phyloP scores from a whole-genome alignment of 2,329 filamentous ascomycete genomes.

The Polytolypa hystricis region DNA sequence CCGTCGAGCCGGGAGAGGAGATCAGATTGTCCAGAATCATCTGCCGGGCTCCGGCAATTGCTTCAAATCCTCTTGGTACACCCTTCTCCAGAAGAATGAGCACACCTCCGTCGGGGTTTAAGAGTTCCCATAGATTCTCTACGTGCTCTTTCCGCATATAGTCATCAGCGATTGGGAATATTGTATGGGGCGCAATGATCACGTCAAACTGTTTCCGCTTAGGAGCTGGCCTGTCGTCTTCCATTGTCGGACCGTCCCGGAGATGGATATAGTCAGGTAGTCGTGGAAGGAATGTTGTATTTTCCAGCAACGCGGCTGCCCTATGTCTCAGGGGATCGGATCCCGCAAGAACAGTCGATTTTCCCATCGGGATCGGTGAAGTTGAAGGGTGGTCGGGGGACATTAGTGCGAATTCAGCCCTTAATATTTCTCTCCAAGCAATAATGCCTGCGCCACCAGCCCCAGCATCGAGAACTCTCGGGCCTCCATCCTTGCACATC shows the following conservation, averaged over 20 bases:
- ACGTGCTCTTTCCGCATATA: slow-evolving; percentile 67
- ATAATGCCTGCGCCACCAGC: slow-evolving; percentile 51
- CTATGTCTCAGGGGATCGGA: slow-evolving; percentile 65
- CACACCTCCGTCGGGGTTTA: slow-evolving; percentile 75
- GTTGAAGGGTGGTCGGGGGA: slow-evolving; percentile 32
- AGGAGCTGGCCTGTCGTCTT: slow-evolving; percentile 42
- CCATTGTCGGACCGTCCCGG: slow-evolving; percentile 45
- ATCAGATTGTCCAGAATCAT: slow-evolving; percentile 68
- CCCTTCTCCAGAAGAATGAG: slow-evolving; percentile 86
- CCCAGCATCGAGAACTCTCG: slow-evolving; percentile 50
- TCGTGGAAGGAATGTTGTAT: slow-evolving; percentile 85
- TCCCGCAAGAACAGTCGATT: slow-evolving; percentile 69
- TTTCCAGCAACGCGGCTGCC: slow-evolving; percentile 63
- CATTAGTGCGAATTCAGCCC: slow-evolving; percentile 70
- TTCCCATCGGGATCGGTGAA: slow-evolving; percentile 48
- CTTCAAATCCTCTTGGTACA: slow-evolving; percentile 82
- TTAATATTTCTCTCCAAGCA: slow-evolving; percentile 58
- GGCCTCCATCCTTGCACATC: slow-evolving; percentile 44
- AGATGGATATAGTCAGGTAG: slow-evolving; percentile 75
- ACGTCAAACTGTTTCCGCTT: slow-evolving; percentile 74
- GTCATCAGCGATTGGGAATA: slow-evolving; percentile 66
- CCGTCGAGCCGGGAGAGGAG: slow-evolving; percentile 42
- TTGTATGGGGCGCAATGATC: slow-evolving; percentile 75
- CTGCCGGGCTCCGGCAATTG: slow-evolving; percentile 72
- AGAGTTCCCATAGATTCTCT: slow-evolving; percentile 78